phyloP scores from a whole-genome alignment of 306 rosid species.

The Astragalus glycyphyllos region DNA sequence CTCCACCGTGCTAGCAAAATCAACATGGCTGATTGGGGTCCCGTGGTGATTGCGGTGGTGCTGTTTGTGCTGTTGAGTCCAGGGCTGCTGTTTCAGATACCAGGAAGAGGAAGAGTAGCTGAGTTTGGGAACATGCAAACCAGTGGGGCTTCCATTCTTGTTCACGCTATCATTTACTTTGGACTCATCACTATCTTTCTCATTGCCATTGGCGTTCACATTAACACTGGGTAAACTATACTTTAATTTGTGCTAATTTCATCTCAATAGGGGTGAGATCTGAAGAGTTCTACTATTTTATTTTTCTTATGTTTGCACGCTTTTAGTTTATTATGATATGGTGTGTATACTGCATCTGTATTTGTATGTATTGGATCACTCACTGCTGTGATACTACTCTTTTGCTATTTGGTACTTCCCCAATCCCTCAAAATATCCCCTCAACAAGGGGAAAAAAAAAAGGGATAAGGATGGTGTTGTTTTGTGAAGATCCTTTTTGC shows the following conservation, averaged over 20 bases:
- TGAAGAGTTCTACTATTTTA: not conserved
- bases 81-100: slow-evolving; percentile 77
- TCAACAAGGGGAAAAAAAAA: too few relatives aligned
- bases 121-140: slow-evolving; percentile 90
- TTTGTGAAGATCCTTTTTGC: too few relatives aligned
- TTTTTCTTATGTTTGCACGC: not conserved
- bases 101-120: slow-evolving; percentile 53
- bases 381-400: not conserved
- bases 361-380: not conserved
- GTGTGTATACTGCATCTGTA: slow-evolving; percentile 2
- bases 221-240: slow-evolving; percentile 57
- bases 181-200: slow-evolving; percentile 86
- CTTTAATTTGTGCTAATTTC: too few relatives aligned
- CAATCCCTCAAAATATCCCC: too few relatives aligned
- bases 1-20: too few relatives aligned
- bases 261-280: not conserved
- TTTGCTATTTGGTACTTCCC: not conserved
- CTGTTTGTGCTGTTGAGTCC: slow-evolving; percentile 76
- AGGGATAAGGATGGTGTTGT: too few relatives aligned
- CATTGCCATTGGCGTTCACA: slow-evolving; percentile 73
- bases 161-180: slow-evolving; percentile 78
- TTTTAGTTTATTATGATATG: not conserved
- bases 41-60: slow-evolving; percentile 75
- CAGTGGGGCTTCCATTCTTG: slow-evolving; percentile 74
- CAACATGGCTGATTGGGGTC: slow-evolving; percentile 88